Percentiles rank a stretch among this genome's conserved stretches.
These are phyloP conservation scores for Vigna mungo DNA, from an alignment of 306 rosid genomes.

Conservation along the genomic window DNA sequence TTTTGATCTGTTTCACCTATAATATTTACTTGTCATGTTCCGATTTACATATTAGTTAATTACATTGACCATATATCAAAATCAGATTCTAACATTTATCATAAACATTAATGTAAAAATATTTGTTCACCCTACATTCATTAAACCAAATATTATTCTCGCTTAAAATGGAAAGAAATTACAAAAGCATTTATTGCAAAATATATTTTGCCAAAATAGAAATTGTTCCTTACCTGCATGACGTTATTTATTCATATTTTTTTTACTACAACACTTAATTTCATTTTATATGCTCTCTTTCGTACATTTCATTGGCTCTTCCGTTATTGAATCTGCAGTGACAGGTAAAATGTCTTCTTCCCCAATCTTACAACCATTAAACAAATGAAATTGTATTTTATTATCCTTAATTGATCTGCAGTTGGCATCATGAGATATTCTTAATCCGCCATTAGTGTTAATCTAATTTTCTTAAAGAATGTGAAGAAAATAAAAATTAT, in stretches of 20 bases:
- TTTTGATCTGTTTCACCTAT: background rate
- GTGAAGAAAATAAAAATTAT: background rate
- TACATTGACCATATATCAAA: background rate
- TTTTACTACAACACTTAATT: background rate
- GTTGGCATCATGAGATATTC: background rate
- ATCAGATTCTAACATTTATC: background rate
- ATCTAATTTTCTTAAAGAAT: background rate
- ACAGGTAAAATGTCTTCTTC: constrained; percentile 20
- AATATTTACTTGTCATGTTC: background rate
- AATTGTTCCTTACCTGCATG: background rate
- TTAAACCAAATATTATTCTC: background rate
- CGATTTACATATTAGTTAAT: background rate
- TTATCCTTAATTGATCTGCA: background rate
- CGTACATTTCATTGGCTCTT: background rate
- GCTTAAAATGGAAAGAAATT: background rate
- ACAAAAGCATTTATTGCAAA: background rate
- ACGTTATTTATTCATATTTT: background rate
- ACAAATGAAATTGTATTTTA: background rate
- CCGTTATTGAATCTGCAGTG: constrained; percentile 24
- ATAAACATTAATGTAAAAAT: background rate
- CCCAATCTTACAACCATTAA: background rate
- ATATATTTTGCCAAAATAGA: background rate
- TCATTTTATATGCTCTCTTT: background rate
- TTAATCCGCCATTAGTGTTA: background rate
- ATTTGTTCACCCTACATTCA: background rate